Evolutionary conservation across 495 filamentous ascomycete species (phyloP).

Genomic region (Penicillium pancosmium): DNA sequence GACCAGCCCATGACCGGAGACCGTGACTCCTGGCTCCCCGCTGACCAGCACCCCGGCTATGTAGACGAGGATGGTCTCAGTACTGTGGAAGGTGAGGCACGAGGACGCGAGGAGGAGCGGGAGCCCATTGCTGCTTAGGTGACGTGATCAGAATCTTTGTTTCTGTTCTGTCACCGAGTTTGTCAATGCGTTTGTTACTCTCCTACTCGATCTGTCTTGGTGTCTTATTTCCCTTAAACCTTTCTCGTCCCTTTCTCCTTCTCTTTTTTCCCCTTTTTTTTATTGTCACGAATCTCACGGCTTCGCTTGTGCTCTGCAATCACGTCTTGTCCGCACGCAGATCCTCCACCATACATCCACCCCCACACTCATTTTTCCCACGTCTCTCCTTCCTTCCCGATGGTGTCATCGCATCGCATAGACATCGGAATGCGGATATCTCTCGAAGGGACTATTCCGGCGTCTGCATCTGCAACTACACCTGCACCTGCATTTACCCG

Average conservation of each 20-base stretch:
- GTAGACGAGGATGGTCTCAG: slow-evolving; percentile 62
- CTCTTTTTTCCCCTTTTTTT: background rate
- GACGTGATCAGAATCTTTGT: background rate
- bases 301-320: slow-evolving; percentile 7
- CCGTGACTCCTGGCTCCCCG: slow-evolving; percentile 88
- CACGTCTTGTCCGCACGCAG: background rate
- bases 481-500: background rate
- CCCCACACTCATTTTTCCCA: slow-evolving; percentile 11
- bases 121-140: slow-evolving; percentile 36
- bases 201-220: background rate
- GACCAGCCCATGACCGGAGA: slow-evolving; percentile 77
- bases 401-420: background rate
- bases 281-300: slow-evolving; percentile 20
- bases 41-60: slow-evolving; percentile 71
- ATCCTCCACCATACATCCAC: background rate
- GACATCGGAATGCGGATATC: background rate
- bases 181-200: background rate
- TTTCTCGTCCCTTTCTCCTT: background rate
- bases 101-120: slow-evolving; percentile 65
- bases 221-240: background rate
- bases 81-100: slow-evolving; percentile 53
- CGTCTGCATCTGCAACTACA: background rate
- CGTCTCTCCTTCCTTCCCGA: background rate
- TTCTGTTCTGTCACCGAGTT: background rate
- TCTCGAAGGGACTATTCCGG: background rate